Evolutionary conservation across 169 alveolate genomes (phyloP).

Genomic region (Perkinsus marinus): DNA sequence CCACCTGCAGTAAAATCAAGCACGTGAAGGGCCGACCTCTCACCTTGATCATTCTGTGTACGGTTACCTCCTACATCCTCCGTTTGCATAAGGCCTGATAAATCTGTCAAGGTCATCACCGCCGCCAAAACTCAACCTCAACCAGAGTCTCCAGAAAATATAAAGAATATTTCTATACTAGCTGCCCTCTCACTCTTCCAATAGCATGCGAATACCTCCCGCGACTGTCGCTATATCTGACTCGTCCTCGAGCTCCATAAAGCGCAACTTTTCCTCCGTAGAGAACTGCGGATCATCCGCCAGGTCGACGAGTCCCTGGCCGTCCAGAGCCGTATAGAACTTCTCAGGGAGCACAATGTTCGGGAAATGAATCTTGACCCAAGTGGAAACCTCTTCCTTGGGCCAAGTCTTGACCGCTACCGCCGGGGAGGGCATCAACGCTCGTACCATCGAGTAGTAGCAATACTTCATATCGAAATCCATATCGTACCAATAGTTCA

Average conservation of each 20-base stretch:
- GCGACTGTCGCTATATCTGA: not conserved
- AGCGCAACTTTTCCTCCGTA: not conserved
- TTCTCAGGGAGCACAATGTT: not conserved
- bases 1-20: no score
- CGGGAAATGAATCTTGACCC: not conserved
- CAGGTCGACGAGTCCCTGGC: not conserved
- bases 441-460: not conserved
- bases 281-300: not conserved
- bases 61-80: no score
- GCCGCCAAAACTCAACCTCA: no score
- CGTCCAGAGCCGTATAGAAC: not conserved
- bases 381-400: not conserved
- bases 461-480: not conserved
- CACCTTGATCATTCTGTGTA: no score
- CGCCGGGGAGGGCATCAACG: not conserved
- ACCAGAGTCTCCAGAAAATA: no score
- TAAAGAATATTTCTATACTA: no score
- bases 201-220: not conserved
- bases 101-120: no score
- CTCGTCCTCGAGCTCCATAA: not conserved
- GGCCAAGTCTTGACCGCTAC: not conserved
- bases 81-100: no score
- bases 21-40: no score
- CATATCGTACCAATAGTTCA: not conserved
- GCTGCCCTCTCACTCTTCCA: not conserved